These are phyloP conservation scores for Cladophialophora carrionii DNA, from an alignment of 2,329 filamentous ascomycete species.

Conservation along the genomic window DNA sequence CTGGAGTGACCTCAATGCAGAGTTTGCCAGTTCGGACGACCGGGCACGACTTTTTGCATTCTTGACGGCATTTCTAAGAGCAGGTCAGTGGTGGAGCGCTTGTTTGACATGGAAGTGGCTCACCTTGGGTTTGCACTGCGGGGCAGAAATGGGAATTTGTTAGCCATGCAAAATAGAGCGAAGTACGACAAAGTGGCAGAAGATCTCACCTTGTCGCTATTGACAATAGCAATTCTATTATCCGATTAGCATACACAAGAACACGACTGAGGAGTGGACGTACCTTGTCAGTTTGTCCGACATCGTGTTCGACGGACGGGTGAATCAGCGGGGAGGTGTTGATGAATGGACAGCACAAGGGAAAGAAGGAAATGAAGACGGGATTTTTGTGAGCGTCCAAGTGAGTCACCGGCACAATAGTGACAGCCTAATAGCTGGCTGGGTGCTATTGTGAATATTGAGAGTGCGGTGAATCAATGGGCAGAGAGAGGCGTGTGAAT, in stretches of 20 bases:
- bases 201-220: conserved; percentile 74
- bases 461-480: conserved; percentile 27
- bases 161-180: conserved; percentile 40
- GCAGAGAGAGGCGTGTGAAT: conserved; percentile 23
- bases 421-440: conserved; percentile 21
- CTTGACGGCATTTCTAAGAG: conserved; percentile 91
- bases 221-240: conserved; percentile 94
- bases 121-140: conserved; percentile 86
- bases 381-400: neutral
- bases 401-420: conserved; percentile 27
- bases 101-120: conserved; percentile 31
- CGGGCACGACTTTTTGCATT: conserved; percentile 98
- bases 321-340: neutral
- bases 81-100: conserved; percentile 36
- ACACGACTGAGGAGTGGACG: conserved; percentile 38
- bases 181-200: neutral
- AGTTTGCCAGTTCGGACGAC: conserved; percentile 97
- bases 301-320: conserved; percentile 61
- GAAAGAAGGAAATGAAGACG: neutral
- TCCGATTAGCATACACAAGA: conserved; percentile 17
- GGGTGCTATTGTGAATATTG: conserved; percentile 21
- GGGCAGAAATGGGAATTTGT: conserved; percentile 43
- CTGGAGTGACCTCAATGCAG: conserved; percentile 87
- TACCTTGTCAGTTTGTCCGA: conserved; percentile 94
- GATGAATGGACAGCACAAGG: neutral